These are phyloP conservation scores for Amauroascus niger DNA, from an alignment of 2,329 filamentous ascomycete species.

Conservation along the genomic window DNA sequence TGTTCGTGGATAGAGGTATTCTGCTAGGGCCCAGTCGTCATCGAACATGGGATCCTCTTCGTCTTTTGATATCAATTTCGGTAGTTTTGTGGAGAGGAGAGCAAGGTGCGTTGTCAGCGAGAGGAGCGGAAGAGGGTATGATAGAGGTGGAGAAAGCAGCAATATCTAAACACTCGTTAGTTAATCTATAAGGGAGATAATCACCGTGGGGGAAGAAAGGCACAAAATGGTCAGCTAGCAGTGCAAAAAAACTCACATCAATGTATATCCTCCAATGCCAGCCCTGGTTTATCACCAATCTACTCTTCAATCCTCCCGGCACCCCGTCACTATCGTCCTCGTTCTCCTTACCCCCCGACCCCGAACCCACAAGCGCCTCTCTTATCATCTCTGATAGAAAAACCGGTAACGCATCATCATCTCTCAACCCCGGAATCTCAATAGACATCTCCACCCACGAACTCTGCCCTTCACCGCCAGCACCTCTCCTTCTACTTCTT, in stretches of 20 bases:
- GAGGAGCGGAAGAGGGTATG: constrained; percentile 84
- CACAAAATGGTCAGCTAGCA: constrained; percentile 1
- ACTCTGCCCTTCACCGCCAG: constrained; percentile 40
- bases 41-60: constrained; percentile 97
- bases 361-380: constrained; percentile 64
- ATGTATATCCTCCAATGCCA: constrained; percentile 97
- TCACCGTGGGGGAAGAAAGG: too few species aligned
- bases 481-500: constrained; percentile 21
- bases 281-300: constrained; percentile 74
- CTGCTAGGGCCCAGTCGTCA: constrained; percentile 87
- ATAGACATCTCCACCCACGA: constrained; percentile 83
- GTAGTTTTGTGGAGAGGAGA: constrained; percentile 75
- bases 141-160: constrained; percentile 82
- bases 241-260: constrained; percentile 54
- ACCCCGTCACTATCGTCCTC: constrained; percentile 52
- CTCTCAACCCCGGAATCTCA: constrained; percentile 80
- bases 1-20: constrained; percentile 59
- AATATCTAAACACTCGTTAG: constrained; percentile 77
- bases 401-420: constrained; percentile 81
- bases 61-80: constrained; percentile 71
- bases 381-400: constrained; percentile 81
- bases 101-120: constrained; percentile 90
- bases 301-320: constrained; percentile 58
- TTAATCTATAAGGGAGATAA: too few species aligned
- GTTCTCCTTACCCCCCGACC: constrained; percentile 67